Evolutionary conservation across 2,329 filamentous ascomycete species (phyloP).

Genomic region (Epichloe brachyelytri): DNA sequence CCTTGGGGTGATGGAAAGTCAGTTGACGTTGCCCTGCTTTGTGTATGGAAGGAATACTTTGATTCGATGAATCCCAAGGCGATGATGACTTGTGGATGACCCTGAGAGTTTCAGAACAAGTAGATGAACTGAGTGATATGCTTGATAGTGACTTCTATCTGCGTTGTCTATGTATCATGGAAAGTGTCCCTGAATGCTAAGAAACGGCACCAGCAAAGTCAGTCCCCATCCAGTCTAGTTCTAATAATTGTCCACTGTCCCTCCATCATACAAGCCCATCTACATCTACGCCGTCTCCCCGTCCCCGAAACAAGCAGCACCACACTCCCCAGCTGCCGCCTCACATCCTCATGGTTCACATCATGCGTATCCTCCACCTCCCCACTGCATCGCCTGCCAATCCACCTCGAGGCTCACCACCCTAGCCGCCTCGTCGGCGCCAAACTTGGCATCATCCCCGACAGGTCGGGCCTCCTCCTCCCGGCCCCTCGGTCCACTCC

Average conservation of each 20-base stretch:
- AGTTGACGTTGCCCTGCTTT: no score
- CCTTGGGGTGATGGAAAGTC: background rate
- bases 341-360: slow-evolving; percentile 82
- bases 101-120: no score
- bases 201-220: no score
- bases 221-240: no score
- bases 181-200: no score
- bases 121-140: no score
- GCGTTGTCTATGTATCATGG: no score
- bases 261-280: background rate
- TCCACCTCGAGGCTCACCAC: slow-evolving; percentile 72
- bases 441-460: slow-evolving; percentile 38
- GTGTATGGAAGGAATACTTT: no score
- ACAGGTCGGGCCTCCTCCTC: slow-evolving; percentile 7
- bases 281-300: slow-evolving; percentile 9
- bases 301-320: slow-evolving; percentile 64
- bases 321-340: slow-evolving; percentile 77
- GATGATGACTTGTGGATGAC: no score
- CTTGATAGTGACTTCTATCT: no score
- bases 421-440: slow-evolving; percentile 68
- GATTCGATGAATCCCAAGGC: no score
- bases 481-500: slow-evolving; percentile 74
- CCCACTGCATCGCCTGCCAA: slow-evolving; percentile 82
- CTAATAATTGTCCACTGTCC: background rate
- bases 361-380: slow-evolving; percentile 98